These are phyloP conservation scores for Papilionanthe hybrid DNA, from an alignment of 116 monocot species.

Conservation along the genomic window DNA sequence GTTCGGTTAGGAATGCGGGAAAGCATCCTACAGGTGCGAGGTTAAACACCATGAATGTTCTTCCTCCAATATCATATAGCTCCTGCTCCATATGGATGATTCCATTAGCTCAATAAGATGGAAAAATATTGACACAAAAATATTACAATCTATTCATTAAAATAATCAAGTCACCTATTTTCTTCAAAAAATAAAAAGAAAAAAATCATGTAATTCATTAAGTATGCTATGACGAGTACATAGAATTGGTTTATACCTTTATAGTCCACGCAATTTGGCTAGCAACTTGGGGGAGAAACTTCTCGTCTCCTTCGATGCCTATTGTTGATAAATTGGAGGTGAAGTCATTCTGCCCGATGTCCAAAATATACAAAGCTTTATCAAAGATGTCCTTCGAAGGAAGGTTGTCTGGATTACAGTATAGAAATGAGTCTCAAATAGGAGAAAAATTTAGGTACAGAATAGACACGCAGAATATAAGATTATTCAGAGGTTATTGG, in stretches of 20 bases:
- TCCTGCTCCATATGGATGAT: slow-evolving; percentile 33
- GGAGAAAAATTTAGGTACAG: too few relatives aligned
- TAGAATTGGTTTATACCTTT: slow-evolving; percentile 24
- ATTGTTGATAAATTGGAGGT: slow-evolving; percentile 48
- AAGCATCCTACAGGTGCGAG: slow-evolving; percentile 79
- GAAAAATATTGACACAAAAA: too few relatives aligned
- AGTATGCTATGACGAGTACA: too few relatives aligned
- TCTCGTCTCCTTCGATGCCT: slow-evolving; percentile 37
- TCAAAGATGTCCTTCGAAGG: slow-evolving; percentile 34
- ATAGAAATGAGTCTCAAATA: too few relatives aligned
- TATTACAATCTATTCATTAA: too few relatives aligned
- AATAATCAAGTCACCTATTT: too few relatives aligned
- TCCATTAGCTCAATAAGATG: too few relatives aligned
- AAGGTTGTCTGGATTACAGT: slow-evolving; percentile 33
- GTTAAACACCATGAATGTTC: slow-evolving; percentile 67
- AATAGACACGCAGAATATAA: too few relatives aligned
- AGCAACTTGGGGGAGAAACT: slow-evolving; percentile 57
- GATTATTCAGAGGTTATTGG: too few relatives aligned
- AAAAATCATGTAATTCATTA: too few relatives aligned
- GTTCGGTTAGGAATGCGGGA: slow-evolving; percentile 49
- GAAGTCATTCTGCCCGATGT: slow-evolving; percentile 88
- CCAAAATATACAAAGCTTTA: slow-evolving; percentile 64
- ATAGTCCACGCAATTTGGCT: slow-evolving; percentile 57
- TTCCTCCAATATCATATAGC: slow-evolving; percentile 63
- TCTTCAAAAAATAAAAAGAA: too few relatives aligned